Evolutionary conservation across 371 early-diverging fungal genomes (phyloP).

Genomic region (Circinella umbellata): DNA sequence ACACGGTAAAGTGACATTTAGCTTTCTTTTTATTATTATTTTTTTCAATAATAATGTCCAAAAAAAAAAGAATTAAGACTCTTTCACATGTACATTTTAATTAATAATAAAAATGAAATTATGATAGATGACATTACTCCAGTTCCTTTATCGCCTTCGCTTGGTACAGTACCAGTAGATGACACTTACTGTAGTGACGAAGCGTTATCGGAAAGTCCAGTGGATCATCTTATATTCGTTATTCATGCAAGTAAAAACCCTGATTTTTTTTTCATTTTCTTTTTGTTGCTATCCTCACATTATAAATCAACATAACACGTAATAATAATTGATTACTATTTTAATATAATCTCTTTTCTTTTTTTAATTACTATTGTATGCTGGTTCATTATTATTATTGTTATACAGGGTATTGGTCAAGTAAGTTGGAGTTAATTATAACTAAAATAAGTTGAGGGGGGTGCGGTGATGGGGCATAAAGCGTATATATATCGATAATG

Average conservation of each 20-base stretch:
- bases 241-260: slow-evolving; percentile 53
- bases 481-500: not conserved
- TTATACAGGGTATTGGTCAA: slow-evolving; percentile 66
- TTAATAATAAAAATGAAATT: not conserved
- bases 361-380: not conserved
- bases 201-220: slow-evolving; percentile 31
- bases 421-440: slow-evolving; percentile 23
- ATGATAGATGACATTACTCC: slow-evolving; percentile 16
- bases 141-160: slow-evolving; percentile 14
- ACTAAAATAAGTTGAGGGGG: not conserved
- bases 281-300: no score
- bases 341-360: not conserved
- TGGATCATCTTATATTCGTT: slow-evolving; percentile 59
- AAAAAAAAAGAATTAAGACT: slow-evolving; percentile 4
- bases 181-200: slow-evolving; percentile 20
- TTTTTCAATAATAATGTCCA: not conserved
- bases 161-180: slow-evolving; percentile 8
- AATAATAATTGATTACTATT: not conserved
- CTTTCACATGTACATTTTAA: not conserved
- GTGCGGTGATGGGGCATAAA: not conserved
- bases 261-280: no score
- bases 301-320: no score
- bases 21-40: no score
- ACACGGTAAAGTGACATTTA: no score
- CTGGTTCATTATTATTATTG: not conserved